These are phyloP conservation scores for Tuber aestivum DNA, from an alignment of 495 filamentous ascomycete species.

Conservation along the genomic window DNA sequence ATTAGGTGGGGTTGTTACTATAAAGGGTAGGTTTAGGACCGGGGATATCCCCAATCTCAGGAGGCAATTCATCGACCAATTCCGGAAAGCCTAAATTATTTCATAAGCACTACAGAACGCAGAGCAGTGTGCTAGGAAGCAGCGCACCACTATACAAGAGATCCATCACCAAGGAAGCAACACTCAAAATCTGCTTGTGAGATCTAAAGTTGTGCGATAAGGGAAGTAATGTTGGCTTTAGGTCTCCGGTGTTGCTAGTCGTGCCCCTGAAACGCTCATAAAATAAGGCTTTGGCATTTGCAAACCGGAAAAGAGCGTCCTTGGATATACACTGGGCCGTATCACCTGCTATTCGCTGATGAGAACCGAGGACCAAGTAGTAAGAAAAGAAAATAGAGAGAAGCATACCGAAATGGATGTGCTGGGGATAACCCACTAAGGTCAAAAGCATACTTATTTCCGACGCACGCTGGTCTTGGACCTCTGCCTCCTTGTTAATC, in stretches of 20 bases:
- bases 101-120: neutral
- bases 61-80: constrained; percentile 46
- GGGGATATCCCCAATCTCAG: constrained; percentile 44
- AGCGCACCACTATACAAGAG: constrained; percentile 11
- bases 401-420: constrained; percentile 45
- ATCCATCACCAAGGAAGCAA: neutral
- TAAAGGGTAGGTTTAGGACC: constrained; percentile 46
- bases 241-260: constrained; percentile 21
- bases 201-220: neutral
- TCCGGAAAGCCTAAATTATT: constrained; percentile 44
- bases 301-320: constrained; percentile 45
- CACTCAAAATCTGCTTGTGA: neutral
- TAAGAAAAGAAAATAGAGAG: neutral
- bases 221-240: constrained; percentile 29
- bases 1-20: neutral
- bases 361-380: neutral
- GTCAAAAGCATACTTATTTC: constrained; percentile 45
- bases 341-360: constrained; percentile 22
- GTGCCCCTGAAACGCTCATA: constrained; percentile 41
- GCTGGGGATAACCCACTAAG: constrained; percentile 42
- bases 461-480: constrained; percentile 46
- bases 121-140: neutral
- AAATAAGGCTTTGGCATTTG: constrained; percentile 46
- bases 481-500: constrained; percentile 35
- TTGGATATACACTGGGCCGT: too few species aligned